phyloP scores from a whole-genome alignment of 2,329 filamentous ascomycete species.

The Stylonectria norvegica region DNA sequence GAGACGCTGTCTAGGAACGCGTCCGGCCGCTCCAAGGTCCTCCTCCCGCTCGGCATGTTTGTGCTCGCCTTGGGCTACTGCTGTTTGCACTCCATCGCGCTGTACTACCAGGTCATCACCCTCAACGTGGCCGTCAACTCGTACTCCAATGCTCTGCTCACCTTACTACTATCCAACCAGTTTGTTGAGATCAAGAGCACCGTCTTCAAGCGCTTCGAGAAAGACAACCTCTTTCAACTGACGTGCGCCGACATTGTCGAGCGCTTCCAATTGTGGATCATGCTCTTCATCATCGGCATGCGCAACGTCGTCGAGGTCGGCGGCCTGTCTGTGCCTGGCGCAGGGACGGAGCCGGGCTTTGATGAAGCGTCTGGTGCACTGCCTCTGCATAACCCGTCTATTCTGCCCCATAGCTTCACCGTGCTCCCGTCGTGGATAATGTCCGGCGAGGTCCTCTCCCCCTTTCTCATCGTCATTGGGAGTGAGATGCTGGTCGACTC shows the following conservation, averaged over 20 bases:
- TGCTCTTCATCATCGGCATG: constrained; percentile 92
- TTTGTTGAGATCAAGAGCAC: constrained; percentile 99
- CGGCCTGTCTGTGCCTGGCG: constrained; percentile 64
- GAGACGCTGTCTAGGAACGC: constrained; percentile 87
- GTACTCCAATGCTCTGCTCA: constrained; percentile 92
- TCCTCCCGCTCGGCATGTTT: constrained; percentile 89
- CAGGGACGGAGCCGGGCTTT: constrained; percentile 46
- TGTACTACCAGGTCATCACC: constrained; percentile 98
- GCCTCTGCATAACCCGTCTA: constrained; percentile 65
- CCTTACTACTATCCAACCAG: constrained; percentile 90
- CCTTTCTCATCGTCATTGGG: constrained; percentile 89
- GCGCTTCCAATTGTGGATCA: constrained; percentile 95
- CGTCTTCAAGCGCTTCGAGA: constrained; percentile 98
- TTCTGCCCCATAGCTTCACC: constrained; percentile 87
- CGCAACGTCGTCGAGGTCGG: constrained; percentile 96
- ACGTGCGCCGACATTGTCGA: constrained; percentile 97
- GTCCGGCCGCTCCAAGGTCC: constrained; percentile 84
- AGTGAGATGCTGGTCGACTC: constrained; percentile 97
- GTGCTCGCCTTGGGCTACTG: constrained; percentile 82
- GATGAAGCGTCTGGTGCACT: constrained; percentile 51
- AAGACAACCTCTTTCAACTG: constrained; percentile 94
- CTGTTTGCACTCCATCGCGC: constrained; percentile 76
- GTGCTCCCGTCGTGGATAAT: constrained; percentile 74
- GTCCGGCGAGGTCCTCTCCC: constrained; percentile 83
- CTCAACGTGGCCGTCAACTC: constrained; percentile 98